Percentiles rank a stretch among this genome's conserved stretches.
These are phyloP conservation scores for Puccinia triticina DNA, from an alignment of 1,284 basidiomycete genomes.

Conservation along the genomic window DNA sequence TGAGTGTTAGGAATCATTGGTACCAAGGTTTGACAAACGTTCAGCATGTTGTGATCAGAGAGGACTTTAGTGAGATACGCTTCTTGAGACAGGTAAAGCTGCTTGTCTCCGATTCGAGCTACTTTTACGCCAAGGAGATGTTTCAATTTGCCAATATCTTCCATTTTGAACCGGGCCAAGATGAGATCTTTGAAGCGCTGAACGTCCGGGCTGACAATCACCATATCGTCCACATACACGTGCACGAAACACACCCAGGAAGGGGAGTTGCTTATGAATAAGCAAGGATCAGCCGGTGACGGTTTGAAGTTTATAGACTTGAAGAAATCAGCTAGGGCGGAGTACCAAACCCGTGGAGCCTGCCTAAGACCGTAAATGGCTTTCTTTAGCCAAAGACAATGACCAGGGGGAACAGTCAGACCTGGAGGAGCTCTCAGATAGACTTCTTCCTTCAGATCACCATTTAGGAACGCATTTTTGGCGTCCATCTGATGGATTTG, in stretches of 20 bases:
- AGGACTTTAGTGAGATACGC: not conserved
- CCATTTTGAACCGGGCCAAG: not conserved
- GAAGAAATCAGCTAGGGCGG: not conserved
- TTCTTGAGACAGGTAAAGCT: constrained; percentile 2
- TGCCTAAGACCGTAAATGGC: not conserved
- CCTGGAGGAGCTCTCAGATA: not conserved
- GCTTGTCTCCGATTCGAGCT: not conserved
- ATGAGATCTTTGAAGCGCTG: constrained; percentile 19
- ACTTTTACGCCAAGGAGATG: constrained; percentile 7
- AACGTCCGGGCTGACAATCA: not conserved
- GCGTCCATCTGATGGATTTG: not conserved
- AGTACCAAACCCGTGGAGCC: not conserved
- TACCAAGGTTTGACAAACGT: not conserved
- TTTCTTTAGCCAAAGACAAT: not conserved
- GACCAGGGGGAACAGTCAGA: not conserved
- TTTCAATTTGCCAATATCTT: constrained; percentile 13
- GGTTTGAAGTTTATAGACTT: not conserved
- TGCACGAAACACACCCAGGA: not conserved
- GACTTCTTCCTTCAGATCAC: not conserved
- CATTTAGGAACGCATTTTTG: constrained; percentile 15
- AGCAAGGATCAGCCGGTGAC: not conserved
- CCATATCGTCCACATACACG: not conserved
- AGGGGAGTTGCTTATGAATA: not conserved
- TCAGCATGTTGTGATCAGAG: not conserved
- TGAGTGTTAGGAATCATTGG: constrained; percentile 7